A percentile compares a stretch with the other conserved stretches of the same genome.
Evolutionary conservation across 176 grass and related monocot species (phyloP).

Genomic region (Elaeis guineensis): DNA sequence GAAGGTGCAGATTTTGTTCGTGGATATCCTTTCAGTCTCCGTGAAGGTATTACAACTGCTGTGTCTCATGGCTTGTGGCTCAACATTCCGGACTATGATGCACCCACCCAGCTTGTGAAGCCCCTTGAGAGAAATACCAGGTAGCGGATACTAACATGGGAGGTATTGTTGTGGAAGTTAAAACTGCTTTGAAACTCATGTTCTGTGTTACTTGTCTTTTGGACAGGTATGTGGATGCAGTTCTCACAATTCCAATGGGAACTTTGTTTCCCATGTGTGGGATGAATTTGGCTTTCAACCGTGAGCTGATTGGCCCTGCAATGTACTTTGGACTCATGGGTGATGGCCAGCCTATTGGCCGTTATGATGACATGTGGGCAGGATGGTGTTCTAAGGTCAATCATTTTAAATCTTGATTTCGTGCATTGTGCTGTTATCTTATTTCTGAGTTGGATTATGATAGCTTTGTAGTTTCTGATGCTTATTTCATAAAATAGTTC

Average conservation of each 20-base stretch:
- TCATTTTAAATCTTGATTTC: background rate
- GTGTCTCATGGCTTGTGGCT: constrained; percentile 71
- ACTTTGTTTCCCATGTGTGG: constrained; percentile 74
- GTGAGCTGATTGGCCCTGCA: constrained; percentile 69
- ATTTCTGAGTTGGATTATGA: no score
- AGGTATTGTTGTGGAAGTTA: no score
- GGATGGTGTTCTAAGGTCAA: constrained; percentile 68
- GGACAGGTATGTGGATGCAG: constrained; percentile 54
- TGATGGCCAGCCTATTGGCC: constrained; percentile 64
- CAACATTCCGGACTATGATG: constrained; percentile 70
- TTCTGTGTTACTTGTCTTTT: no score
- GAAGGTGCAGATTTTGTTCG: constrained; percentile 59
- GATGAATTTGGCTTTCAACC: constrained; percentile 72
- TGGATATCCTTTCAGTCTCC: constrained; percentile 66
- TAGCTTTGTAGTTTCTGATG: no score
- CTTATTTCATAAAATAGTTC: no score
- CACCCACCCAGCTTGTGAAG: constrained; percentile 69
- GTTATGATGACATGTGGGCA: constrained; percentile 76
- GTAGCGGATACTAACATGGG: background rate
- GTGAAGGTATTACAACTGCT: constrained; percentile 52
- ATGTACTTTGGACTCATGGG: constrained; percentile 82
- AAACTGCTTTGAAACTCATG: no score
- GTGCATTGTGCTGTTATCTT: background rate
- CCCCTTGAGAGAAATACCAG: constrained; percentile 52
- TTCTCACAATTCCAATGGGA: constrained; percentile 57